Evolutionary conservation across 768 basidiomycete genomes (phyloP), one percentile per base, ranked within the genome.

Genomic region (Leccinum pellstonianum): DNA sequence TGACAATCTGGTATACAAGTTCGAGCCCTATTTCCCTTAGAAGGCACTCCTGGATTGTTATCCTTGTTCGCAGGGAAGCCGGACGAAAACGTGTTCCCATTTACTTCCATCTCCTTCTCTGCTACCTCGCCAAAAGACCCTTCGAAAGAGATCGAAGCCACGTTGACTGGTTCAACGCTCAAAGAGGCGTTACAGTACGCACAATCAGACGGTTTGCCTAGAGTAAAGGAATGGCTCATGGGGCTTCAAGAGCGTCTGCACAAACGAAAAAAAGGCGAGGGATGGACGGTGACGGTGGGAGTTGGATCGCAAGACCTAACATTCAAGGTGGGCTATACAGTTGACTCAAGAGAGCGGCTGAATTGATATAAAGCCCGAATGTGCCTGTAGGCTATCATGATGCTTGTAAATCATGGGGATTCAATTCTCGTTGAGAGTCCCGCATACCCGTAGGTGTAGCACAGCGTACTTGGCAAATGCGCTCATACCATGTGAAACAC

Each of bases 221-320:
- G 75, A 15, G 74, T 93, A 4, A 66, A 80, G 11, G 78, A 83
- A 29, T 91, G 88, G 88, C 63, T 90, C 4, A 73, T 78, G 50
- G 82, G 81, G 7, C 75, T 96, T 47, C 91, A 94, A 72, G 83
- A 82, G 64, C 64, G 70, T 14, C 77, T 79, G 48, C 92, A 96
- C 67, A 81, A 83, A 4, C 77, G 90, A 33, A 77, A 77, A 53
- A 68, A 67, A 38, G 81, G 77, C 0, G 82, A 82, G 62, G 86
- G 85, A 5, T 96, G 93, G 92, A 75, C 77, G 29, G 68, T 91
- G 7, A 83, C 82, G 49, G 76, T 94, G 14, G 90, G 91, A 1
- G 77, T 80, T 35, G 92, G 93, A 23, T 89, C 88, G 43, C 93
- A 94, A 74, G 92, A 95, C 76, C 68, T 91, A 64, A 82, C 93